A percentile compares a stretch with the other conserved stretches of the same genome.
phyloP scores from a whole-genome alignment of 805 yeast genomes.

The Barnettozyma pratensis region DNA sequence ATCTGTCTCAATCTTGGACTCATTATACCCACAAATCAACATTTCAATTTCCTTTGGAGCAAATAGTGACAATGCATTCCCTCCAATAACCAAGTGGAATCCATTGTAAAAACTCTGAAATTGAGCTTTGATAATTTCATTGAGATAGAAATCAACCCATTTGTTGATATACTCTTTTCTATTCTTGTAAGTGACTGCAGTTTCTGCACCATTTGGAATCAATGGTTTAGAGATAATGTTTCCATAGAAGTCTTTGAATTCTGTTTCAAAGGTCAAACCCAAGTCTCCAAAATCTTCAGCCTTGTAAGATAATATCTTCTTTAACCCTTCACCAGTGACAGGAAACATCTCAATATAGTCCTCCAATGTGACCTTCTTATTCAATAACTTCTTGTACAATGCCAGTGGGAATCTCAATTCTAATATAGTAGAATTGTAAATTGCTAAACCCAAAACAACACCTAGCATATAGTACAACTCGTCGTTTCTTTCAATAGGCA shows the following conservation, averaged over 20 bases:
- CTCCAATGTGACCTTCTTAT: constrained; percentile 45
- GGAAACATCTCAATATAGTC: constrained; percentile 75
- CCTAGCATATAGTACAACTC: constrained; percentile 78
- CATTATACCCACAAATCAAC: constrained; percentile 66
- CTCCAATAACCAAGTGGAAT: constrained; percentile 70
- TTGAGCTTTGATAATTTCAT: constrained; percentile 46
- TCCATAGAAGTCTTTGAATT: constrained; percentile 45
- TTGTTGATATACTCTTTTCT: constrained; percentile 53
- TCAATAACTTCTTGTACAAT: constrained; percentile 68
- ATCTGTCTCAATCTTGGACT: constrained; percentile 56
- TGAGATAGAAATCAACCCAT: constrained; percentile 58
- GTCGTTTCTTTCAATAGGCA: constrained; percentile 34
- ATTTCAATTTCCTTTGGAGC: constrained; percentile 78
- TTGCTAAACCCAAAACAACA: constrained; percentile 81
- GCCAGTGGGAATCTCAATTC: constrained; percentile 76
- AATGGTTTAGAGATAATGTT: constrained; percentile 42
- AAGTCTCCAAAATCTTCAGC: constrained; percentile 42
- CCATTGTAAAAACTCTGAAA: constrained; percentile 62
- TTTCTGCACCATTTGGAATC: constrained; percentile 50
- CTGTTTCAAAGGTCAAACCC: constrained; percentile 58
- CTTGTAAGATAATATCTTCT: constrained; percentile 39
- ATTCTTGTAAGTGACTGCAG: constrained; percentile 54
- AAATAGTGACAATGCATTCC: constrained; percentile 75
- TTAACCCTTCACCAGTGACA: constrained; percentile 48
- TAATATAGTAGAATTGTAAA: constrained; percentile 82